Conservation (phyloP, 1,284 basidiomycete species). For the Phenoliferia sp. region DNA sequence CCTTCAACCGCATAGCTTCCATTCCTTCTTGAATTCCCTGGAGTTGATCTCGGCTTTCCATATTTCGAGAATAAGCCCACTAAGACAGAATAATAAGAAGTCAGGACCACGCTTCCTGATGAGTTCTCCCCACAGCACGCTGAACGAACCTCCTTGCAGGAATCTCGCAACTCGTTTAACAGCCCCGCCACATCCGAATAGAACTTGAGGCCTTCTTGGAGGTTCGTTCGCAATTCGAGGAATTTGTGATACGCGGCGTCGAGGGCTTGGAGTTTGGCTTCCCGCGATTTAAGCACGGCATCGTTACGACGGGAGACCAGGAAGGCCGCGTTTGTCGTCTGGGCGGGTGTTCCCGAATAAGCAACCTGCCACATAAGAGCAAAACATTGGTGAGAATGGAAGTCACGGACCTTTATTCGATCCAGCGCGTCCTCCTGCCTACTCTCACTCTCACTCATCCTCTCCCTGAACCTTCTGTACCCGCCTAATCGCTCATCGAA, state of each 20-base stretch:
- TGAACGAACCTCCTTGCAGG: slow-evolving; percentile 53
- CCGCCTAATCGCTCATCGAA: slow-evolving; percentile 73
- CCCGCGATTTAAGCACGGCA: slow-evolving; percentile 70
- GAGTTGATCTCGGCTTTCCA: neutral
- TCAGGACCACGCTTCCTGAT: no score
- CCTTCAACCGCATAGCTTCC: neutral
- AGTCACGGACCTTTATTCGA: slow-evolving; percentile 58
- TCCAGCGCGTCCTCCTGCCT: slow-evolving; percentile 64
- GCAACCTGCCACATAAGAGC: neutral
- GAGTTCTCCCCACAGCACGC: no score
- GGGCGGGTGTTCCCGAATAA: neutral
- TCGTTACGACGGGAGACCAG: slow-evolving; percentile 74
- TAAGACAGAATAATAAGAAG: neutral
- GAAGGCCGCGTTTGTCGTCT: slow-evolving; percentile 48
- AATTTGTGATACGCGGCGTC: slow-evolving; percentile 86
- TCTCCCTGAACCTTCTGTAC: slow-evolving; percentile 67
- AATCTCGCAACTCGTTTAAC: slow-evolving; percentile 65
- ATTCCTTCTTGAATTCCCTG: neutral
- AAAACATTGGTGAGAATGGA: neutral
- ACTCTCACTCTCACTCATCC: slow-evolving; percentile 57
- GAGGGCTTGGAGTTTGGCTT: slow-evolving; percentile 77
- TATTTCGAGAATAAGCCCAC: neutral
- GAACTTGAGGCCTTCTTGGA: slow-evolving; percentile 87
- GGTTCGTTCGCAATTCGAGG: slow-evolving; percentile 73
- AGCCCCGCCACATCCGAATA: slow-evolving; percentile 74